Percentiles rank a stretch among this genome's conserved stretches.
Conservation (phyloP, 306 rosid species). For the Boehmeria nivea region DNA sequence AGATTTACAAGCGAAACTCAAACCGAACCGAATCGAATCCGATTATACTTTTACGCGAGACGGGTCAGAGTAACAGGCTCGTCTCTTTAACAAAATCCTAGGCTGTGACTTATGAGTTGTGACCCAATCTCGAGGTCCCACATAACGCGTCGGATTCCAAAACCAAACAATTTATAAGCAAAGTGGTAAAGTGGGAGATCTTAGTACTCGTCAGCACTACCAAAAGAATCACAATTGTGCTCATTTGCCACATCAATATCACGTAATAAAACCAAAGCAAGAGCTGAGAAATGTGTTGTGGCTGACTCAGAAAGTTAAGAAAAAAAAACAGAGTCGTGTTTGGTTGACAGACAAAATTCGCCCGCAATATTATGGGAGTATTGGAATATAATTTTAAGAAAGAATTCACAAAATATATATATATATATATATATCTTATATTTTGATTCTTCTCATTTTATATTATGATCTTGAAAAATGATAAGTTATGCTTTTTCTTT, state of each 20-base stretch:
- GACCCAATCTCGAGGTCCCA: too few relatives aligned
- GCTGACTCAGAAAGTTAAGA: conserved; percentile 11
- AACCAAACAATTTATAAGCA: neutral
- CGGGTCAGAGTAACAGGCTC: neutral
- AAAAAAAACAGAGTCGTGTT: neutral
- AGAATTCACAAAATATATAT: too few relatives aligned
- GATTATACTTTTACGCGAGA: too few relatives aligned
- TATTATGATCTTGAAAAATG: too few relatives aligned
- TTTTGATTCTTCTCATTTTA: too few relatives aligned
- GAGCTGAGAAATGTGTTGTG: neutral
- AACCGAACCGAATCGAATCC: too few relatives aligned
- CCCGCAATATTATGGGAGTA: neutral
- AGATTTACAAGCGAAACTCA: too few relatives aligned
- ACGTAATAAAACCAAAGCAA: neutral
- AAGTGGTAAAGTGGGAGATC: neutral
- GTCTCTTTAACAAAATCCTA: neutral
- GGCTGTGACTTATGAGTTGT: neutral
- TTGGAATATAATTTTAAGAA: too few relatives aligned
- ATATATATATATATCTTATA: too few relatives aligned
- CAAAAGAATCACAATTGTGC: neutral
- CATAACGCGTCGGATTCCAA: conserved; percentile 13
- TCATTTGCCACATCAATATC: neutral
- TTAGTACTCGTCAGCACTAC: neutral
- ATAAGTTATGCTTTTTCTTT: too few relatives aligned
- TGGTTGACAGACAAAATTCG: neutral